A percentile compares a stretch with the other conserved stretches of the same genome.
These are phyloP conservation scores for Leccinellum albellum DNA, from an alignment of 768 basidiomycete species.

Conservation along the genomic window DNA sequence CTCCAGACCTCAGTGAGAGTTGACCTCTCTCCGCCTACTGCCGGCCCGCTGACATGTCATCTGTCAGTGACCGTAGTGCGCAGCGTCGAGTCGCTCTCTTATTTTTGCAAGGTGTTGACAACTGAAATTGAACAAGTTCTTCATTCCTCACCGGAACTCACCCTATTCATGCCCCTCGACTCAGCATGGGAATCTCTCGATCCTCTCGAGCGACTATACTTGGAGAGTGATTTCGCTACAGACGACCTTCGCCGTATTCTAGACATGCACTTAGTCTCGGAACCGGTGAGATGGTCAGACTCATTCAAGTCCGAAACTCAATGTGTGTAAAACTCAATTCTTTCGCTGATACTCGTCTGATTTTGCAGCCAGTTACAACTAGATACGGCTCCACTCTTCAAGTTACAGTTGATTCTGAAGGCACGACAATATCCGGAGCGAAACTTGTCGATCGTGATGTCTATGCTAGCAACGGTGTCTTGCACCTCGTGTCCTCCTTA, in stretches of 20 bases:
- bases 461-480: constrained; percentile 91
- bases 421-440: constrained; percentile 54
- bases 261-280: constrained; percentile 68
- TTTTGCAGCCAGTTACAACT: constrained; percentile 55
- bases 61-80: constrained; percentile 56
- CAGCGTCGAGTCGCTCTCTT: constrained; percentile 59
- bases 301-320: constrained; percentile 50
- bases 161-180: constrained; percentile 86
- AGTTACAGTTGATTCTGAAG: constrained; percentile 50
- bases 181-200: constrained; percentile 79
- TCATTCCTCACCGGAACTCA: constrained; percentile 67
- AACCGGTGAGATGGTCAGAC: constrained; percentile 65
- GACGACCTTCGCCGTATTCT: constrained; percentile 78
- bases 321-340: constrained; percentile 39
- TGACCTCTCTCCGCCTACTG: not conserved
- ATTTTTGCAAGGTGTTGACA: constrained; percentile 71
- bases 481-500: constrained; percentile 84
- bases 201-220: constrained; percentile 75
- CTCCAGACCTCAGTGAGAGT: constrained; percentile 65
- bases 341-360: constrained; percentile 9
- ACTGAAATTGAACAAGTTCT: constrained; percentile 53
- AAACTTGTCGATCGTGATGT: constrained; percentile 73
- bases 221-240: constrained; percentile 83
- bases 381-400: constrained; percentile 65
- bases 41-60: not conserved